These are phyloP conservation scores for Saitozyma podzolica DNA, from an alignment of 768 basidiomycete species.

Conservation along the genomic window DNA sequence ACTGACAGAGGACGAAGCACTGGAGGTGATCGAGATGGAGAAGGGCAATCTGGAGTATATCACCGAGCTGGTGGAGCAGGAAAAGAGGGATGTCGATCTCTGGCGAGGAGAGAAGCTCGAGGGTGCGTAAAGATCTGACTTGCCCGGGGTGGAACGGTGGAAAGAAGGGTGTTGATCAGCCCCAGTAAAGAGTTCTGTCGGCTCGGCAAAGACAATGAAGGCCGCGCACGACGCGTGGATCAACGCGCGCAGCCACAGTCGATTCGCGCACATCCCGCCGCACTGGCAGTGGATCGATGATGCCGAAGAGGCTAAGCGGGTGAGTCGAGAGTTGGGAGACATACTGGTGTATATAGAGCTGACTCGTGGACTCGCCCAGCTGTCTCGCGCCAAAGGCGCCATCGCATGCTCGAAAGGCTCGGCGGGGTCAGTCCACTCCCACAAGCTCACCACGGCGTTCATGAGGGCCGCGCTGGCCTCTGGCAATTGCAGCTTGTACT, in stretches of 20 bases:
- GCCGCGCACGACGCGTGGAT: conserved; percentile 12
- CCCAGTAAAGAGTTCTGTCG: background rate
- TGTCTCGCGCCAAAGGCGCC: conserved; percentile 14
- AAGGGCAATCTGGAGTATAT: conserved; percentile 33
- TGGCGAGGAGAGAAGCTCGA: conserved; percentile 18
- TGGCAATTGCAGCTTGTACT: conserved; percentile 15
- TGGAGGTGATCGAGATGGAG: conserved; percentile 35
- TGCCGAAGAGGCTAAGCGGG: conserved; percentile 57
- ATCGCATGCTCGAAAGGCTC: conserved; percentile 16
- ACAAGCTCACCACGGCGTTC: conserved; percentile 31
- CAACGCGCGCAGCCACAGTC: conserved; percentile 7
- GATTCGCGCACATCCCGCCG: conserved; percentile 9
- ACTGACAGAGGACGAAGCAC: conserved; percentile 28
- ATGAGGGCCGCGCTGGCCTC: conserved; percentile 21
- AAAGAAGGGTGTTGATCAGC: background rate
- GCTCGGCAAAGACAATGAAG: conserved; percentile 2
- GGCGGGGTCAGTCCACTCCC: conserved; percentile 35
- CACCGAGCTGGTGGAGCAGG: conserved; percentile 25
- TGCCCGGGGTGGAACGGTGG: conserved; percentile 24
- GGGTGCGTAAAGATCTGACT: conserved; percentile 6
- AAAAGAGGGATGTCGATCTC: conserved; percentile 32
- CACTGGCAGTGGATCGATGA: conserved; percentile 55
- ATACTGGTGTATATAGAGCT: background rate
- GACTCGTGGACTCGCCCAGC: background rate
- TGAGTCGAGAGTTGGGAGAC: conserved; percentile 40